Conservation (phyloP, 2,329 filamentous ascomycete genomes). For the Magnaporthales sp. region DNA sequence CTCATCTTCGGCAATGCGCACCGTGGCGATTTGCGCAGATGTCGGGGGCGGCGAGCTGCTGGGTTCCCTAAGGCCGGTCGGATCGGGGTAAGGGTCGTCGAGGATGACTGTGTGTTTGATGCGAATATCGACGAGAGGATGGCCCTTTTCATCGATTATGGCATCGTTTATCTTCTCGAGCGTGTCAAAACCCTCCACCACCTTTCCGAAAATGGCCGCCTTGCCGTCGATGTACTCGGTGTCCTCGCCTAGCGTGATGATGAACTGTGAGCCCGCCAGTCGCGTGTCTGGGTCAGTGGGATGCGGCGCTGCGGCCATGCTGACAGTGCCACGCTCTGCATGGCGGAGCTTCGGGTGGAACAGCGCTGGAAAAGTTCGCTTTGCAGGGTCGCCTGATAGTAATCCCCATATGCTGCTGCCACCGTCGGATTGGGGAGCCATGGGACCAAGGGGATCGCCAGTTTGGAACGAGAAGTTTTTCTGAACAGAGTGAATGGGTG, state of each 20-base stretch:
- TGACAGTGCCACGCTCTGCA: slow-evolving; percentile 80
- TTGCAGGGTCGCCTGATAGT: slow-evolving; percentile 55
- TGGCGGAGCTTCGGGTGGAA: slow-evolving; percentile 86
- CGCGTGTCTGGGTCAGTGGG: slow-evolving; percentile 70
- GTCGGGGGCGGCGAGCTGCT: slow-evolving; percentile 72
- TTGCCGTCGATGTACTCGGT: slow-evolving; percentile 88
- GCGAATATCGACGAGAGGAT: slow-evolving; percentile 87
- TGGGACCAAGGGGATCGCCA: slow-evolving; percentile 84
- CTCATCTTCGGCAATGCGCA: slow-evolving; percentile 78
- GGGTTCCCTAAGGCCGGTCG: slow-evolving; percentile 65
- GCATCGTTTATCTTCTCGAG: slow-evolving; percentile 88
- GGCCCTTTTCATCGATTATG: slow-evolving; percentile 77
- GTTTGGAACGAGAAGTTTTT: slow-evolving; percentile 96
- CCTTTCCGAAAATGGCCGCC: slow-evolving; percentile 89
- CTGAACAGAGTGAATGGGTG: slow-evolving; percentile 84
- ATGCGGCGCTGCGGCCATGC: slow-evolving; percentile 87
- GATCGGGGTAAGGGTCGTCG: slow-evolving; percentile 87
- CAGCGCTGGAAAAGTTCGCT: slow-evolving; percentile 74
- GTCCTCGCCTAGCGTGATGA: slow-evolving; percentile 82
- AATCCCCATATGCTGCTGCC: slow-evolving; percentile 90
- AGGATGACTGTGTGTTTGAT: slow-evolving; percentile 88
- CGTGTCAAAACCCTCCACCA: slow-evolving; percentile 91
- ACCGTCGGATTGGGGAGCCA: slow-evolving; percentile 78
- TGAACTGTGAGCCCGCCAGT: slow-evolving; percentile 83
- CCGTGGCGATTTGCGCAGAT: slow-evolving; percentile 79